A percentile compares a stretch with the other conserved stretches of the same genome.
Conservation (phyloP, 1,284 basidiomycete genomes). For the Heterobasidion occidentale region DNA sequence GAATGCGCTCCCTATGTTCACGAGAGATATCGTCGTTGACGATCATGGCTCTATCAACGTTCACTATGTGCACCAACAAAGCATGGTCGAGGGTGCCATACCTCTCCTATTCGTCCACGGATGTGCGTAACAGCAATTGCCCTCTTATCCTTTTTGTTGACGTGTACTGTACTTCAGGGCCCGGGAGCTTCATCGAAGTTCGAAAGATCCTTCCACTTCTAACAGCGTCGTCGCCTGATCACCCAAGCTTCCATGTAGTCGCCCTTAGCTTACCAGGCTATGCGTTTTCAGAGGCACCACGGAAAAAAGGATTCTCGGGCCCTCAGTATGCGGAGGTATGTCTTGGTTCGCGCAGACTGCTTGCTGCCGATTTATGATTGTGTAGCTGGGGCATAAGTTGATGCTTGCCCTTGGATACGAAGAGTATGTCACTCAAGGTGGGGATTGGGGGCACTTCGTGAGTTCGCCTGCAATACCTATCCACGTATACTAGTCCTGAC, state of each 20-base stretch:
- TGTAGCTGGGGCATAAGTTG: constrained; percentile 26
- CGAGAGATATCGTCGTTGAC: constrained; percentile 33
- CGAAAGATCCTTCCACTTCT: constrained; percentile 21
- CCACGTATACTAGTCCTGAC: neutral
- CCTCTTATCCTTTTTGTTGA: neutral
- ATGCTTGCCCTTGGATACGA: constrained; percentile 39
- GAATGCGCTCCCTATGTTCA: constrained; percentile 42
- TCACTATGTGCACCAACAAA: constrained; percentile 44
- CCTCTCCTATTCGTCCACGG: constrained; percentile 47
- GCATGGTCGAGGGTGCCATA: constrained; percentile 31
- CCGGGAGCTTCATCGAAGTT: constrained; percentile 37
- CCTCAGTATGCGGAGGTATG: constrained; percentile 21
- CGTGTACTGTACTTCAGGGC: constrained; percentile 21
- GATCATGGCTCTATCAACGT: constrained; percentile 34
- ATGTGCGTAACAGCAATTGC: constrained; percentile 24
- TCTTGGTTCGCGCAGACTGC: neutral
- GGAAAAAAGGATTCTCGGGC: constrained; percentile 26
- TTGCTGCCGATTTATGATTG: neutral
- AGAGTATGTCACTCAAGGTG: constrained; percentile 42
- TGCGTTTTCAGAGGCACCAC: constrained; percentile 26
- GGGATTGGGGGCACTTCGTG: constrained; percentile 36
- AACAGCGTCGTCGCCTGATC: constrained; percentile 14
- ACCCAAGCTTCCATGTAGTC: constrained; percentile 36
- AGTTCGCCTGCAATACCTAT: constrained; percentile 4
- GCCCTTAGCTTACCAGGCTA: constrained; percentile 35